These are phyloP conservation scores for Candida pini DNA, from an alignment of 805 yeast species.

Conservation along the genomic window DNA sequence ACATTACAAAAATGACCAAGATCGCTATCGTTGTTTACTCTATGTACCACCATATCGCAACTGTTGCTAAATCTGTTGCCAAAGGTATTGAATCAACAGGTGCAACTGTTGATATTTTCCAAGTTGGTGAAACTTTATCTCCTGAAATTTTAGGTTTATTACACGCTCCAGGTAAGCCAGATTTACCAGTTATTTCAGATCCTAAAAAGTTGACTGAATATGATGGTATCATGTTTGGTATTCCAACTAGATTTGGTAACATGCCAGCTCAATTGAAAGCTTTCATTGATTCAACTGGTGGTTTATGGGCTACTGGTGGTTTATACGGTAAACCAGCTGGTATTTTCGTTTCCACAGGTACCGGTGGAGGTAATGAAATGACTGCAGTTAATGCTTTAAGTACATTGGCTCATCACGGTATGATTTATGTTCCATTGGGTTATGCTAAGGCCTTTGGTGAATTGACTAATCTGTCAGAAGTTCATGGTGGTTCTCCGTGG, in stretches of 20 bases:
- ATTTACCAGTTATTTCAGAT: conserved; percentile 63
- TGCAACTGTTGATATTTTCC: conserved; percentile 59
- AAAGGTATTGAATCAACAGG: conserved; percentile 71
- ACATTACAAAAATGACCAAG: conserved; percentile 14
- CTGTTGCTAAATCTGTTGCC: conserved; percentile 62
- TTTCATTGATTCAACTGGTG: conserved; percentile 77
- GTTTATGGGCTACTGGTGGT: conserved; percentile 71
- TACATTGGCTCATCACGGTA: conserved; percentile 71
- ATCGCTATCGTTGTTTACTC: conserved; percentile 56
- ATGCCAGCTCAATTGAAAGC: conserved; percentile 74
- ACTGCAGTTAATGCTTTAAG: conserved; percentile 64
- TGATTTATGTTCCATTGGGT: conserved; percentile 77
- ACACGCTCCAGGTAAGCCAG: conserved; percentile 63
- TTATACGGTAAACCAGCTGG: conserved; percentile 73
- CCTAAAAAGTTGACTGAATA: conserved; percentile 51
- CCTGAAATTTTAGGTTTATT: conserved; percentile 48
- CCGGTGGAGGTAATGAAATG: conserved; percentile 83
- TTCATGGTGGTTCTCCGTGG: conserved; percentile 82
- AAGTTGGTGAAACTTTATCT: conserved; percentile 71
- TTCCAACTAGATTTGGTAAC: conserved; percentile 84
- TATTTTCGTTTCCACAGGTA: conserved; percentile 68
- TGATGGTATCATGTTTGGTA: conserved; percentile 82
- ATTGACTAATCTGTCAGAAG: conserved; percentile 52
- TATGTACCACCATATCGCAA: conserved; percentile 68
- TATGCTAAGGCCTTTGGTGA: conserved; percentile 52